phyloP scores from a whole-genome alignment of 768 basidiomycete species.

The Mycena rebaudengoi region DNA sequence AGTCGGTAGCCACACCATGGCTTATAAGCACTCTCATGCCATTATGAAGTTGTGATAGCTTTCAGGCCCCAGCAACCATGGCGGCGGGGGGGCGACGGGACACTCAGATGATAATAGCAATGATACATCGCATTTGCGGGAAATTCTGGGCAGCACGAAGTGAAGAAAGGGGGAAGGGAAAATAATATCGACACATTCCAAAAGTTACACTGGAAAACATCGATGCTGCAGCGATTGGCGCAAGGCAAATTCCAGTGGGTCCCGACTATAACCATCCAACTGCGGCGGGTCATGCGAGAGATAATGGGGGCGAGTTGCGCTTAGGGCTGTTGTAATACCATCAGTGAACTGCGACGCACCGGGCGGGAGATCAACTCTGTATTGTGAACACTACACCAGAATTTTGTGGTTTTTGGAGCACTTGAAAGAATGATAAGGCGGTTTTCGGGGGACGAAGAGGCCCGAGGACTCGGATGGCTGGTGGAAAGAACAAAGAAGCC shows the following conservation, averaged over 20 bases:
- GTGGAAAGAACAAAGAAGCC: background rate
- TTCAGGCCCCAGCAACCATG: no score
- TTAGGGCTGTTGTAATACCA: no score
- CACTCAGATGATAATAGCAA: no score
- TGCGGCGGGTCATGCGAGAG: background rate
- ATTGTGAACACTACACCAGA: slow-evolving; percentile 1
- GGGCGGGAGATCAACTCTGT: background rate
- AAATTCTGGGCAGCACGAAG: background rate
- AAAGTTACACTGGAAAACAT: background rate
- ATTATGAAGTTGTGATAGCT: no score
- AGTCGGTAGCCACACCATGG: no score
- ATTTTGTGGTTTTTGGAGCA: background rate
- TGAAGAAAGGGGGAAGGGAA: background rate
- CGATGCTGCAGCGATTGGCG: no score
- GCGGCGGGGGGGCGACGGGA: no score
- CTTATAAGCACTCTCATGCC: no score
- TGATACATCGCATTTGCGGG: no score
- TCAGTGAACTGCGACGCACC: background rate
- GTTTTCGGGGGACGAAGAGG: background rate
- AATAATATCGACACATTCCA: background rate
- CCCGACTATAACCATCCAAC: background rate
- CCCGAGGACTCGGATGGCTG: background rate
- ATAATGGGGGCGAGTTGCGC: background rate
- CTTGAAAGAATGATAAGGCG: background rate
- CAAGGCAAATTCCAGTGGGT: no score